Evolutionary conservation across 176 grass and related monocot genomes (phyloP), one percentile per base, ranked within the genome.

Genomic region (Triticum turgidum): DNA sequence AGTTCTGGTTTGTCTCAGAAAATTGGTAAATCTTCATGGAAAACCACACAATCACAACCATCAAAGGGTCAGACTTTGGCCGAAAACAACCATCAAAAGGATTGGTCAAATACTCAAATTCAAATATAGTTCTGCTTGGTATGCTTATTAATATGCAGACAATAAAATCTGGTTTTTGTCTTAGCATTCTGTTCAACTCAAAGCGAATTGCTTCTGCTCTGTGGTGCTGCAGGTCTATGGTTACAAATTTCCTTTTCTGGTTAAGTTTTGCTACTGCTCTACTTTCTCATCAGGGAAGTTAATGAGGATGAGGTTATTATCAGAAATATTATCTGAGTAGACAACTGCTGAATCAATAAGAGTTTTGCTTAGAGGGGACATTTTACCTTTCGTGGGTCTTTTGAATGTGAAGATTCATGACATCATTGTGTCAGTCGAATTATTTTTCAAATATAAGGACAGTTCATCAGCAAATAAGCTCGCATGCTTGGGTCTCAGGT

Each of bases 221-320:
- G 20, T 73, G 41, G 27, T 77, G 76, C 82, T 92, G 77, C 91
- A 98, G 95, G 95, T 75, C 54, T 25, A 79, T 93, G 91, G 66
- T 87, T 82, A 73, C 91, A 22, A 91, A 85, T 86, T 98, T 93
- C 54, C 93, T 91, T 79, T 72, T 77, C 86, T 98, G 93, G 93
- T 98, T 93, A 62, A 83, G 39, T 85, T 95, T 95, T 80, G 87
- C 93, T 83, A 81, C 63, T 77, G 62, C 91, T 74, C 87, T 98
- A 85, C 85, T 98, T 61, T 98, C 93, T 64, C 54, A 85, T 47
- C 59, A 45, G 89, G 58, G 85, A 67, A 77, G 25, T 25, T 25
- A 25, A 25, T 25, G 25, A 25, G 25, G 25, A 25, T 25, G 25
- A 25, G 25, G 25, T 25, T 25, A 25, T 25, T 25, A 25, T 25